These are phyloP conservation scores for Verticillium klebahnii DNA, from an alignment of 2,329 filamentous ascomycete genomes.

Conservation along the genomic window DNA sequence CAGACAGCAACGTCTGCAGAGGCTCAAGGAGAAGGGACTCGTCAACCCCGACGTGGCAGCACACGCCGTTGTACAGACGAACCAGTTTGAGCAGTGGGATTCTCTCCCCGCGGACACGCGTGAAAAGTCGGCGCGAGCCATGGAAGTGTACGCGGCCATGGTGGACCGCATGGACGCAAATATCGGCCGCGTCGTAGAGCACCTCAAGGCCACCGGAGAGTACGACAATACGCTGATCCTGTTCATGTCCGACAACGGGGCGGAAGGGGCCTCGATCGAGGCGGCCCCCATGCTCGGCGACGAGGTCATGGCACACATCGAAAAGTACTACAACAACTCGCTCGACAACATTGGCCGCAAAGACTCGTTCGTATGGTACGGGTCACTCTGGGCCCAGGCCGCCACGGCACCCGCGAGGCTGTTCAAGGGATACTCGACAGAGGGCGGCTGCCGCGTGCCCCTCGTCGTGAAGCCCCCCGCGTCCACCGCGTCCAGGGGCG, in stretches of 20 bases:
- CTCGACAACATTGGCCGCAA: slow-evolving; percentile 31
- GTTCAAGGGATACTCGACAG: slow-evolving; percentile 35
- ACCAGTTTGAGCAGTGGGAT: slow-evolving; percentile 42
- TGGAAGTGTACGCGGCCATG: slow-evolving; percentile 62
- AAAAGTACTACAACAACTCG: slow-evolving; percentile 45
- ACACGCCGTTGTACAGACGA: slow-evolving; percentile 42
- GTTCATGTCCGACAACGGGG: slow-evolving; percentile 61
- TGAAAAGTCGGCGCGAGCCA: slow-evolving; percentile 44
- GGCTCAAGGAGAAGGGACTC: slow-evolving; percentile 53
- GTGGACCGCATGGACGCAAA: slow-evolving; percentile 58
- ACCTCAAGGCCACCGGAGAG: slow-evolving; percentile 51
- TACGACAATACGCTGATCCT: slow-evolving; percentile 60
- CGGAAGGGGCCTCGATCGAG: slow-evolving; percentile 55
- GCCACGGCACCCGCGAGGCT: slow-evolving; percentile 30
- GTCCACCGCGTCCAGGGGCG: not conserved
- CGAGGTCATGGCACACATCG: slow-evolving; percentile 35
- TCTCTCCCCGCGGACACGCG: slow-evolving; percentile 40
- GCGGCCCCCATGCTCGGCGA: slow-evolving; percentile 52
- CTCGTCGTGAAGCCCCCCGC: slow-evolving; percentile 32
- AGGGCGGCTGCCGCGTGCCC: slow-evolving; percentile 47
- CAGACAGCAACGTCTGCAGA: slow-evolving; percentile 44
- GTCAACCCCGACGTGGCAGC: slow-evolving; percentile 28
- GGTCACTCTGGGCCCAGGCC: slow-evolving; percentile 46
- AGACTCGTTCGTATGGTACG: slow-evolving; percentile 46
- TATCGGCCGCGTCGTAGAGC: slow-evolving; percentile 53